Conservation (phyloP, 148 eudicot genomes). For the Cornus controversa region DNA sequence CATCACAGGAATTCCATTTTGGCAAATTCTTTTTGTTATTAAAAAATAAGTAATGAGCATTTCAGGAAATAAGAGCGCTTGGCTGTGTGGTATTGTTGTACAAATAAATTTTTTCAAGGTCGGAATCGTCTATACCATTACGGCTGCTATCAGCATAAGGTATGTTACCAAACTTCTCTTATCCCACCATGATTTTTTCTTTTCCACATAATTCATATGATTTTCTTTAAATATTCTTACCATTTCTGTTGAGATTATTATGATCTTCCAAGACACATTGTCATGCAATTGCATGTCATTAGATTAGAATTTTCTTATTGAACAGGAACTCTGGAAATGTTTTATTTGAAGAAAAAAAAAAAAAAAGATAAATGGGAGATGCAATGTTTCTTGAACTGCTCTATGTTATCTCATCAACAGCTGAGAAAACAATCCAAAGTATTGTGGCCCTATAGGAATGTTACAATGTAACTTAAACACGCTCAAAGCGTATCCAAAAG, state of each 20-base stretch:
- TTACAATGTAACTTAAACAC: background rate
- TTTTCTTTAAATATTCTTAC: background rate
- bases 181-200: background rate
- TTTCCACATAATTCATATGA: background rate
- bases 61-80: conserved; percentile 38
- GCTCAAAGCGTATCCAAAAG: background rate
- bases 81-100: conserved; percentile 28
- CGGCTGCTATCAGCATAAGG: conserved; percentile 47
- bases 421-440: background rate
- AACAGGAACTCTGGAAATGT: background rate
- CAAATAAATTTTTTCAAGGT: conserved; percentile 28
- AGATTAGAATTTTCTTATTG: background rate
- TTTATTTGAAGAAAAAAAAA: no score
- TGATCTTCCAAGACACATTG: background rate
- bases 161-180: background rate
- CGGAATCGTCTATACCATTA: conserved; percentile 45
- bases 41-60: background rate
- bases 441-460: background rate
- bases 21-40: background rate
- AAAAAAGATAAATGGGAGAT: background rate
- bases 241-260: background rate
- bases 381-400: background rate
- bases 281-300: background rate
- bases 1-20: background rate
- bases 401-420: background rate